phyloP scores from a whole-genome alignment of 192 early-diverging fungal genomes.

The Lobulomyces angularis region DNA sequence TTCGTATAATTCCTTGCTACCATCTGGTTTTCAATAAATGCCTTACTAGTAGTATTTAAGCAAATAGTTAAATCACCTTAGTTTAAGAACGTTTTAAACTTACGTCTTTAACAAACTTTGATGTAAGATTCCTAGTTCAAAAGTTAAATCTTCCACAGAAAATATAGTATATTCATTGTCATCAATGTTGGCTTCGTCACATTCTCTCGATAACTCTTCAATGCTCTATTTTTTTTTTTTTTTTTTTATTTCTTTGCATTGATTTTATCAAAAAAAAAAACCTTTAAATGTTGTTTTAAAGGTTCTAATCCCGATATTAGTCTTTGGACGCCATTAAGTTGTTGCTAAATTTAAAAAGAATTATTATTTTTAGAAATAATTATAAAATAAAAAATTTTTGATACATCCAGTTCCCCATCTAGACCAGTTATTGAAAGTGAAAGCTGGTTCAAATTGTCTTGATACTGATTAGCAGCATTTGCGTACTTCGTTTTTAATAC shows the following conservation, averaged over 20 bases:
- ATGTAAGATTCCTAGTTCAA: conserved; percentile 68
- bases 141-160: conserved; percentile 76
- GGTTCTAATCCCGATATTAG: conserved; percentile 29
- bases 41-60: conserved; percentile 54
- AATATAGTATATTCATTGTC: conserved; percentile 88
- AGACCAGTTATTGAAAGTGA: conserved; percentile 52
- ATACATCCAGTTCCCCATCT: conserved; percentile 68
- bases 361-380: conserved; percentile 1
- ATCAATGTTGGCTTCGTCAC: conserved; percentile 76
- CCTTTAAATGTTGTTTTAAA: conserved; percentile 15
- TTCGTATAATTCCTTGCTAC: conserved; percentile 86
- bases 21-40: conserved; percentile 94
- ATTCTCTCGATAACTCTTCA: conserved; percentile 51
- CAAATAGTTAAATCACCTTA: neutral
- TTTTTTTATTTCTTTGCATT: neutral
- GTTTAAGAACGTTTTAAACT: neutral
- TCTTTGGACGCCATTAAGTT: conserved; percentile 50
- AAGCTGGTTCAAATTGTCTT: conserved; percentile 55
- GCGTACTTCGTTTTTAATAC: conserved; percentile 72
- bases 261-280: neutral
- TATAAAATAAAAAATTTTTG: neutral
- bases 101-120: conserved; percentile 43
- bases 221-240: conserved; percentile 20
- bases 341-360: conserved; percentile 23
- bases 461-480: conserved; percentile 68